Base-by-base conservation (phyloP, 1,139 yeast genomes). In the Blastobotrys apis region DNA sequence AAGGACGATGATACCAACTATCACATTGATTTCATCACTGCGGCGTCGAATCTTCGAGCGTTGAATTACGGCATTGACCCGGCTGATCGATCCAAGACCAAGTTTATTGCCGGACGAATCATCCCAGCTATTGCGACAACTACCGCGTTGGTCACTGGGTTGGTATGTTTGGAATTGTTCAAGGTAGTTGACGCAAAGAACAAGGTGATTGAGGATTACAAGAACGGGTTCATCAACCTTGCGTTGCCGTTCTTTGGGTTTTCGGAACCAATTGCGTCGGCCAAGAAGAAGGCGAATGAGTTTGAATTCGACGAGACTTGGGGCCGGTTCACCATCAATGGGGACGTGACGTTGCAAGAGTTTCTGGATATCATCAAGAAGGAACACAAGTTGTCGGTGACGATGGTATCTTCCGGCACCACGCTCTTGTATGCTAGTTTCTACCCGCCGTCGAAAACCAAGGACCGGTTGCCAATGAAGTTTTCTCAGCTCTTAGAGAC, bases 41-140 rank as follows among this genome's bases (percentile, higher is more conserved):
- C 98, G 15, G 95, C 97, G 20, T 90, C 97, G 2, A 92, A 92
- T 65, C 80, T 95, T 67, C 81, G 99, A 65, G 99, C 99, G 26
- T 72, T 81, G 65, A 92, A 90, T 67, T 92, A 94, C 63, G 77
- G 81, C 36, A 90, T 92, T 58, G 51, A 65, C 45, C 61, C 68
- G 6, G 72, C 71, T 15, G 90, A 83, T 62, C 75, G 78, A 41
- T 74, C 78, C 41, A 81, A 79, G 67, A 84, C 94, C 37, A 84
- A 84, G 68, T 81, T 84, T 58, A 84, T 84, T 65, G 73, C 73
- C 17, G 97, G 97, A 45, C 82, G 94, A 66, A 92, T 92, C 55
- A 90, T 92, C 55, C 99, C 99, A 10, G 98, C 98, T 15, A 92
- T 92, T 72, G 98, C 98, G 31, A 92, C 99, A 1, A 94, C 99